Evolutionary conservation across 2,329 filamentous ascomycete species (phyloP).

Genomic region (Cadophora luteo-olivacea): DNA sequence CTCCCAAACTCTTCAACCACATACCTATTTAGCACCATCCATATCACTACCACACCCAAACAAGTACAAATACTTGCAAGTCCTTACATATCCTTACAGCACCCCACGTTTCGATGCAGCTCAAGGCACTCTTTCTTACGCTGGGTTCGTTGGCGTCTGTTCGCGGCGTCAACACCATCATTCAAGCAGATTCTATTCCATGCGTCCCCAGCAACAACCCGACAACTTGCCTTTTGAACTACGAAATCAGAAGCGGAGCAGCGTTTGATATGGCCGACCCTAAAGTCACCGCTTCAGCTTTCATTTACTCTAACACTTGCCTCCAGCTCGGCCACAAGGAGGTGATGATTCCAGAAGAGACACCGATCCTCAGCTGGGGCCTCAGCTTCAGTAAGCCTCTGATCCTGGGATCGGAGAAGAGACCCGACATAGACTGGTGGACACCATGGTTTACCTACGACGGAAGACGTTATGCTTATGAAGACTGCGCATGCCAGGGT

Average conservation of each 20-base stretch:
- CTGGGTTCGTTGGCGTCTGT: not conserved
- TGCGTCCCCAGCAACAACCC: not conserved
- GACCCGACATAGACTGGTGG: not conserved
- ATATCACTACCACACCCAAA: not conserved
- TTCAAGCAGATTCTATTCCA: not conserved
- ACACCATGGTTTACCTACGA: constrained; percentile 16
- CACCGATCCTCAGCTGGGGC: constrained; percentile 10
- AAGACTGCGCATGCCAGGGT: constrained; percentile 9
- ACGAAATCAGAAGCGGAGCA: constrained; percentile 14
- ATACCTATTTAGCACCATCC: not conserved
- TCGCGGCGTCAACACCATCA: constrained; percentile 2
- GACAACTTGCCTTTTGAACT: constrained; percentile 15
- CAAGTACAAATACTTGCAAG: too few species aligned
- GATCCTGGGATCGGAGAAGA: constrained; percentile 8
- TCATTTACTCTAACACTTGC: constrained; percentile 15
- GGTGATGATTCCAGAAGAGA: constrained; percentile 5
- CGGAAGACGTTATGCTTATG: constrained; percentile 8
- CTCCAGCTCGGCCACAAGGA: constrained; percentile 10
- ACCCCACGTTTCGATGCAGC: constrained; percentile 5
- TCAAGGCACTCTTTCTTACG: not conserved
- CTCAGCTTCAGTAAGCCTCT: constrained; percentile 9
- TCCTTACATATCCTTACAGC: too few species aligned
- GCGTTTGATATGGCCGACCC: not conserved
- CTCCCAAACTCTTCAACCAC: not conserved
- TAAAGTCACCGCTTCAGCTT: not conserved